Base-by-base conservation (phyloP, 768 basidiomycete genomes). In the Harrya chromipes region DNA sequence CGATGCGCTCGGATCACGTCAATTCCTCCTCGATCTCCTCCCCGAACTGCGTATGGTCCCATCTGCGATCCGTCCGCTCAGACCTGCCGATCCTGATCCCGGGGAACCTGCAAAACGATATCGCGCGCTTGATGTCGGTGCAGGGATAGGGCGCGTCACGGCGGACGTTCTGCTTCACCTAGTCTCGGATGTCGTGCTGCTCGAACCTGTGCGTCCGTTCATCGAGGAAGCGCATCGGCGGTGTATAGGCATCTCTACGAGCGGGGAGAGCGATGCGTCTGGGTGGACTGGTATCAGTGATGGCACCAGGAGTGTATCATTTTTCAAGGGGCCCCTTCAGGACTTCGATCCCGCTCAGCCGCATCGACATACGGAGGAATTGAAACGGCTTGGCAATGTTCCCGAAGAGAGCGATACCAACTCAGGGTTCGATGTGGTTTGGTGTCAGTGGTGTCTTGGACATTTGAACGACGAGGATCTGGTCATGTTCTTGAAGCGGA, bases 381-480 rank as follows among this genome's bases (percentile, higher is more conserved):
- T 87, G 23, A 87, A 83, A 43, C 81, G 87, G 13, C 72, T 92
- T 6, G 90, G 90, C 4, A 81, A 79, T 62, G 69, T 69, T n/a
- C 74, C 77, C 34, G 79, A 74, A 35, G 77, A 77, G 20, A 81
- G 78, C 43, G 79, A 80, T 29, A 64, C 72, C n/a, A 67, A 74
- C 17, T 70, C 74, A 38, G 80, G 80, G 1, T 97, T 93, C 69
- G 95, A 99, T 68, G 80, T 94, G 46, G 79, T 95, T 49, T 94
- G 91, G 94, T 91, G 90, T 60, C 95, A 99, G 67, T 98, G 95
- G 95, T 95, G 94, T 72, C 77, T 97, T 14, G 90, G 91, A 2
- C 90, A 94, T 72, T 75, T 97, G 50, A 80, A 75, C 47, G 84
- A 94, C 63, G 61, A 64, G 8, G 89, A 95, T 64, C 79, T 97